phyloP scores from a whole-genome alignment of 2,329 filamentous ascomycete species.

The Taxawa tesnikishii region DNA sequence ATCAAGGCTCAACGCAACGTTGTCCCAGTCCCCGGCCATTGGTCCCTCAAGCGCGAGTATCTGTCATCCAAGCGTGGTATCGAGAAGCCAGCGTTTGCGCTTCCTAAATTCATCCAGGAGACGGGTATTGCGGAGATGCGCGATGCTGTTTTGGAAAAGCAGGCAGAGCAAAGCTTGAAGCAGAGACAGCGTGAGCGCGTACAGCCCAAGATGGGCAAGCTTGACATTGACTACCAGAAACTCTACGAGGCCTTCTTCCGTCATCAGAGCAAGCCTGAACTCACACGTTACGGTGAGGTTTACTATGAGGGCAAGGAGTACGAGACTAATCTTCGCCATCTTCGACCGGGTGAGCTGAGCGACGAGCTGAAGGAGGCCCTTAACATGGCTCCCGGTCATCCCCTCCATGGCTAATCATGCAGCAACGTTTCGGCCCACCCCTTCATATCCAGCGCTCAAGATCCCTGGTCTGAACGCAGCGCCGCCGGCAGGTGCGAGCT shows the following conservation, averaged over 20 bases:
- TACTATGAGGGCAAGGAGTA: conserved; percentile 99
- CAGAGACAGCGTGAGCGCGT: conserved; percentile 93
- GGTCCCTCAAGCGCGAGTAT: conserved; percentile 94
- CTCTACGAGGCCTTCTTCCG: conserved; percentile 98
- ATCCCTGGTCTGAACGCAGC: conserved; percentile 91
- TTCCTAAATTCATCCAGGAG: conserved; percentile 94
- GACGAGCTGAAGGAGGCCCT: conserved; percentile 85
- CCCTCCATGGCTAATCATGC: conserved; percentile 94
- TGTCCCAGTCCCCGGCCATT: conserved; percentile 85
- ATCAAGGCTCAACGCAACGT: conserved; percentile 94
- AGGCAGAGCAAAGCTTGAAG: conserved; percentile 81
- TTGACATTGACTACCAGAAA: conserved; percentile 97
- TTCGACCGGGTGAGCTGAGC: conserved; percentile 79
- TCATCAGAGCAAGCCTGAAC: conserved; percentile 87
- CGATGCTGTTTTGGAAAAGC: conserved; percentile 89
- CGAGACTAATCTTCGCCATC: conserved; percentile 84
- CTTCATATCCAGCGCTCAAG: conserved; percentile 89
- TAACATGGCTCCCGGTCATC: conserved; percentile 84
- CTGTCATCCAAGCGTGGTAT: conserved; percentile 93
- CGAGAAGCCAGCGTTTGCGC: conserved; percentile 83
- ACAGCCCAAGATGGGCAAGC: conserved; percentile 87
- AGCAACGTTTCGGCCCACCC: conserved; percentile 90
- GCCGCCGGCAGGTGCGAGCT: conserved; percentile 74
- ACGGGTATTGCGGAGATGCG: conserved; percentile 98
- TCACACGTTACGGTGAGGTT: conserved; percentile 95